Base-by-base conservation (phyloP, 1,284 basidiomycete species). In the Boletellus dicymbophilus region DNA sequence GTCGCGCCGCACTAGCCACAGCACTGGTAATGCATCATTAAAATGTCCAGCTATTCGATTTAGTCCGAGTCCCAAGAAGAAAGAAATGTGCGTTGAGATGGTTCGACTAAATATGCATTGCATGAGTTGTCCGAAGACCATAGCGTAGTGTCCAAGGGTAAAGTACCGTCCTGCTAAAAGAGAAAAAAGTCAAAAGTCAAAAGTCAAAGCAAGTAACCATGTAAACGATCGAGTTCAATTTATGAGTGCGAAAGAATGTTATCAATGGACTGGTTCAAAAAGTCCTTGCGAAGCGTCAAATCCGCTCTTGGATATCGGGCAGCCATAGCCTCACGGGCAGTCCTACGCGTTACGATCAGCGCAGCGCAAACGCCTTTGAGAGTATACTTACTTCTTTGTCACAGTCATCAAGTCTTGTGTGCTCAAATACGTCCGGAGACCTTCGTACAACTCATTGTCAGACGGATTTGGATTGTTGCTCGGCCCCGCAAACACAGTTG, bases 341-440 rank as follows among this genome's bases (percentile, higher is more conserved):
- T 90, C 74, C 92, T 93, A 56, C 37, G 54, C 53, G 22, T 67
- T 41, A 70, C 54, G 21, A 22, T 47, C 0, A 8, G 6, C 4
- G 15, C 16, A 23, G 23, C 3, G 1, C 22, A 28, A 7, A 18
- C 21, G 2, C n/a, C n/a, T n/a, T n/a, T 44, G 34, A 26, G 8
- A 26, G 6, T 16, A 9, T 4, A 74, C 90, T 68, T 63, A 95
- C 92, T 92, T 92, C 80, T 94, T 94, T 59, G 91, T 93, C 34
- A 97, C 92, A 37, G 85, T 87, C 93, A 97, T 96, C 61, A 97
- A 68, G 71, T 98, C 94, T 68, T 96, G 93, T 16, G 89, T 90
- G 58, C 90, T 88, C 62, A 98, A 69, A 64, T 95, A 96, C 52
- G 81, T 84, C 53, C 89, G 79, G 44, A 97, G 73, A 13, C 90